Evolutionary conservation across 2,329 filamentous ascomycete genomes (phyloP), one percentile per base, ranked within the genome.

Genomic region (Trichoderma gracile): DNA sequence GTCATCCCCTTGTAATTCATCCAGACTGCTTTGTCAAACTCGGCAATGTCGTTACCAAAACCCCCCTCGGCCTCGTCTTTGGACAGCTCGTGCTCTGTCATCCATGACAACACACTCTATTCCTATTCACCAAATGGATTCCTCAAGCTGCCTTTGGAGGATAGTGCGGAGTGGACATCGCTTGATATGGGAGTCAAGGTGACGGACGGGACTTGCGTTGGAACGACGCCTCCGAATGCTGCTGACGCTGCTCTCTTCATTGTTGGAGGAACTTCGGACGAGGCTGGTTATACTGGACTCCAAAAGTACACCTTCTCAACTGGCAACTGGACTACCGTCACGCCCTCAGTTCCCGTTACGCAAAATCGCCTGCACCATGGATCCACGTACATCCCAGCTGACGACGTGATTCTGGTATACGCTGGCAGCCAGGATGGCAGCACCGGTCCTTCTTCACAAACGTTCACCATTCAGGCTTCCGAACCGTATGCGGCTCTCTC

Each of bases 31-130:
- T 10, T 33, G 19, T 40, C 19, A 23, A 23, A 40, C 27, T 40
- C 33, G 43, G 49, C 68, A 59, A 96, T 96, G 92, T 80, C 87
- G 73, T 81, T 89, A 64, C 92, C 92, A 55, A 79, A 86, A 72
- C 92, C 93, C 59, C 80, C 84, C 60, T 83, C 87, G 73, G 80
- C 88, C 67, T 80, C 87, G 73, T 81, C 88, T 67, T 80, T 97
- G 74, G 85, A 87, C 75, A 87, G 89, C 77, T 88, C 91, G 72
- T 98, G 94, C 78, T 92, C 93, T 65, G 86, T 90, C 72, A 84
- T 97, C 67, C 82, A 91, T 79, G 82, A 93, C 73, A 88, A 93
- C 75, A 92, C 88, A 14, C 86, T 98, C 60, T 98, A 96, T 79
- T 88, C 90, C 52, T 96, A 92, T 76, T 91, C 92, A 6, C 78